Conservation (phyloP, 2,329 filamentous ascomycete species). For the Fusarium abutilonis region DNA sequence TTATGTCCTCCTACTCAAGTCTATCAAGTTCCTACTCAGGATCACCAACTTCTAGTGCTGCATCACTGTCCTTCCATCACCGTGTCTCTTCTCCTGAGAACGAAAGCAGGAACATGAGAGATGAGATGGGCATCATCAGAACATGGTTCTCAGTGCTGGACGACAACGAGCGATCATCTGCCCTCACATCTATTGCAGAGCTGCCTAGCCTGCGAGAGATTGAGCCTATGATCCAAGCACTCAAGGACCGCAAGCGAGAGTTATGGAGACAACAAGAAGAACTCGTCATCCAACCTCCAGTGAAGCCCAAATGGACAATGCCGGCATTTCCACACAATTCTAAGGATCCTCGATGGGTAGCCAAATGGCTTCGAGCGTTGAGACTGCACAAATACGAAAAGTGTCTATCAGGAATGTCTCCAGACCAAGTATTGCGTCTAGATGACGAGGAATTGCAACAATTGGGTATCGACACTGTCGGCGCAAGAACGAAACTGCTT, state of each 20-base stretch:
- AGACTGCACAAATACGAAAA: constrained; percentile 44
- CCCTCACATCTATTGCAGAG: constrained; percentile 40
- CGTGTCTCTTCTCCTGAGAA: constrained; percentile 3
- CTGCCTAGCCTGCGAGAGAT: constrained; percentile 42
- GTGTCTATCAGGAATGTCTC: constrained; percentile 39
- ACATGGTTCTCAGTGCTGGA: constrained; percentile 42
- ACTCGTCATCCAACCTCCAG: constrained; percentile 38
- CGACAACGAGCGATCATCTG: constrained; percentile 36
- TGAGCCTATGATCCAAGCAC: constrained; percentile 42
- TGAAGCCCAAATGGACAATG: constrained; percentile 42
- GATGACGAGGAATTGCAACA: constrained; percentile 37
- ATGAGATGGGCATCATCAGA: constrained; percentile 41
- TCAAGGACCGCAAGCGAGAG: constrained; percentile 42
- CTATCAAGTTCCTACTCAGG: constrained; percentile 31
- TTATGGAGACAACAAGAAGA: constrained; percentile 42
- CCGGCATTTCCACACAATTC: constrained; percentile 38
- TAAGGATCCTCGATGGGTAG: constrained; percentile 40
- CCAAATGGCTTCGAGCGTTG: constrained; percentile 43
- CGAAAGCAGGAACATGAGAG: constrained; percentile 30
- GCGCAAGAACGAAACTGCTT: constrained; percentile 42
- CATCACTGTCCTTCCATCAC: constrained; percentile 29
- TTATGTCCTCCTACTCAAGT: constrained; percentile 39
- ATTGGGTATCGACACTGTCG: constrained; percentile 42
- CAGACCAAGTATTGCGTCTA: constrained; percentile 33
- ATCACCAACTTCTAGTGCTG: constrained; percentile 40